A percentile compares a stretch with the other conserved stretches of the same genome.
These are phyloP conservation scores for Ganoderma meredithae DNA, from an alignment of 1,284 basidiomycete species.

Conservation along the genomic window DNA sequence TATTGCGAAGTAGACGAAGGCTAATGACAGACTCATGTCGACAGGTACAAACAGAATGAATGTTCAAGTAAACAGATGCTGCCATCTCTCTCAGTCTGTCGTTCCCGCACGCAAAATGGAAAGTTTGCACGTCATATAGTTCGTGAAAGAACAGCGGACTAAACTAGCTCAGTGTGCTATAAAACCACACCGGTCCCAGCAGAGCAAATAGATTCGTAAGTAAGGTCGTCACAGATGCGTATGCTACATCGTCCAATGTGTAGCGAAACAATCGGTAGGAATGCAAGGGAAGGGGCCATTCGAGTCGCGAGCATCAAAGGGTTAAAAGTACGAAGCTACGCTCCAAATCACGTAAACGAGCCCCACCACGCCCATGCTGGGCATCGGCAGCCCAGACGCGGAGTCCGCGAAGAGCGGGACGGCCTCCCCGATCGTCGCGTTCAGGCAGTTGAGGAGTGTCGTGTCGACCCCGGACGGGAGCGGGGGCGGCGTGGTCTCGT, in stretches of 20 bases:
- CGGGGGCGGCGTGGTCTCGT: constrained; percentile 54
- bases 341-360: constrained; percentile 29
- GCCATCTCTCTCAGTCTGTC: background rate
- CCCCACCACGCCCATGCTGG: constrained; percentile 25
- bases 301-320: background rate
- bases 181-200: background rate
- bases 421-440: constrained; percentile 53
- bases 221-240: background rate
- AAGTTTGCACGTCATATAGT: background rate
- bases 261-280: background rate
- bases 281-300: background rate
- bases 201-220: background rate
- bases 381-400: constrained; percentile 10
- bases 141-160: background rate
- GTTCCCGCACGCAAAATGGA: background rate
- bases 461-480: constrained; percentile 56
- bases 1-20: too few relatives aligned
- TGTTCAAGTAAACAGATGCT: too few relatives aligned
- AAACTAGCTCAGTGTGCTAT: background rate
- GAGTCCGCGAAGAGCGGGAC: constrained; percentile 51
- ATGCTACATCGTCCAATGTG: background rate
- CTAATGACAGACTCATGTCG: too few relatives aligned
- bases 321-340: constrained; percentile 17
- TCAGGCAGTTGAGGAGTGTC: constrained; percentile 58
- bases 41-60: too few relatives aligned